Conservation (phyloP, 345 rosid genomes). For the Pelargonium nanum region DNA sequence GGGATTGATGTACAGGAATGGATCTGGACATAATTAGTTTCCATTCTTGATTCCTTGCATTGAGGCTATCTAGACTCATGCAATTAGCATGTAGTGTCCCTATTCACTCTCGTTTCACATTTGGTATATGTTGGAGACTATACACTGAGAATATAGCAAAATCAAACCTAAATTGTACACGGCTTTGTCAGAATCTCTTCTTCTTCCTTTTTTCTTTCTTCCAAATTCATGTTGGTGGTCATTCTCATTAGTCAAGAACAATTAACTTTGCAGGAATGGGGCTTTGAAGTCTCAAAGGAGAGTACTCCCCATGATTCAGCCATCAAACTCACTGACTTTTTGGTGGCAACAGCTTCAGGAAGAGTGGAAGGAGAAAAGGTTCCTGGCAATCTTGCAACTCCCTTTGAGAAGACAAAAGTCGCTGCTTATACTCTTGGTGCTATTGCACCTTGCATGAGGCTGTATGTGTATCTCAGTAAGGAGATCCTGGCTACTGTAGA, state of each 20-base stretch:
- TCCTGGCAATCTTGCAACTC: constrained; percentile 90
- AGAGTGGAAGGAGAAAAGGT: constrained; percentile 85
- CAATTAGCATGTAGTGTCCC: background rate
- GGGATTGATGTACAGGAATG: background rate
- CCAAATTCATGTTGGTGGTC: constrained; percentile 3
- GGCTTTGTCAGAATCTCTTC: background rate
- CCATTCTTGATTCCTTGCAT: background rate
- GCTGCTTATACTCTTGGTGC: constrained; percentile 97
- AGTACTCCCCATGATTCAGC: constrained; percentile 52
- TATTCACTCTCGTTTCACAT: background rate
- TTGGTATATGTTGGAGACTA: background rate
- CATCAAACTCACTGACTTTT: constrained; percentile 65
- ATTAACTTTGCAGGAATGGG: constrained; percentile 63
- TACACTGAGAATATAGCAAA: background rate
- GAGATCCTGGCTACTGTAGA: constrained; percentile 49
- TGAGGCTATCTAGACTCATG: background rate
- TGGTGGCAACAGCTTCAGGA: constrained; percentile 93
- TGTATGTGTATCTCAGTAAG: constrained; percentile 77
- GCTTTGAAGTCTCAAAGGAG: constrained; percentile 47
- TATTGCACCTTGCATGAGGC: constrained; percentile 91
- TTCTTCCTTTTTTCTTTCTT: too few relatives aligned
- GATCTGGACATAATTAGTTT: background rate
- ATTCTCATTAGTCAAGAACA: constrained; percentile 13
- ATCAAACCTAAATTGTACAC: background rate
- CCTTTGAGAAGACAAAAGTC: constrained; percentile 91